Conservation (phyloP, 2,329 filamentous ascomycete genomes). For the Colletotrichum caudatum region DNA sequence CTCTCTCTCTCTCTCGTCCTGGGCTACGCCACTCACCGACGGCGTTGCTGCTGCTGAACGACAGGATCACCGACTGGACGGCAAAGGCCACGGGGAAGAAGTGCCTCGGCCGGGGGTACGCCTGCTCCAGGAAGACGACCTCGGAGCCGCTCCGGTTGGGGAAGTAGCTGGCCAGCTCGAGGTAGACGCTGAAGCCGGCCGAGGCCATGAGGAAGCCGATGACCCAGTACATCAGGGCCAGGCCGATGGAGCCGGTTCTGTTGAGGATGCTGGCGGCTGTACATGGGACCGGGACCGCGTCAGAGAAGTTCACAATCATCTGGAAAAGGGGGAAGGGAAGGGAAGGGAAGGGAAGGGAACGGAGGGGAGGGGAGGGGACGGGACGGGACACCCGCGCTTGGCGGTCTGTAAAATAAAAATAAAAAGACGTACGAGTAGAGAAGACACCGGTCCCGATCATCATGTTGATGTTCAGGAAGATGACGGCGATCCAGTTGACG, state of each 20-base stretch:
- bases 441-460: constrained; percentile 76
- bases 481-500: constrained; percentile 66
- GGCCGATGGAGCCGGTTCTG: constrained; percentile 71
- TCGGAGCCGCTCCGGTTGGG: constrained; percentile 75
- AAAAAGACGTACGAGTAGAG: constrained; percentile 66
- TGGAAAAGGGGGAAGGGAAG: background rate
- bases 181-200: constrained; percentile 68
- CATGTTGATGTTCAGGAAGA: constrained; percentile 71
- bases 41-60: constrained; percentile 74
- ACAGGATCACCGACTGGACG: constrained; percentile 71
- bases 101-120: constrained; percentile 72
- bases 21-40: constrained; percentile 55
- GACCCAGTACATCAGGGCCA: constrained; percentile 73
- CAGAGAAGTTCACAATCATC: constrained; percentile 3
- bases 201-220: constrained; percentile 71
- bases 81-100: constrained; percentile 75
- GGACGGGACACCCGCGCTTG: too few species aligned
- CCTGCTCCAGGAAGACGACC: constrained; percentile 77
- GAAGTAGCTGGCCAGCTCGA: constrained; percentile 74
- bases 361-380: too few species aligned
- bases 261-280: constrained; percentile 68
- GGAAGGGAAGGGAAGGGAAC: too few species aligned
- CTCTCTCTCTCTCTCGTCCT: background rate
- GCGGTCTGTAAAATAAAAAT: constrained; percentile 36
- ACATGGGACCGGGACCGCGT: background rate